phyloP scores from a whole-genome alignment of 2,329 filamentous ascomycete genomes.

The Tolypocladium endophyticum region DNA sequence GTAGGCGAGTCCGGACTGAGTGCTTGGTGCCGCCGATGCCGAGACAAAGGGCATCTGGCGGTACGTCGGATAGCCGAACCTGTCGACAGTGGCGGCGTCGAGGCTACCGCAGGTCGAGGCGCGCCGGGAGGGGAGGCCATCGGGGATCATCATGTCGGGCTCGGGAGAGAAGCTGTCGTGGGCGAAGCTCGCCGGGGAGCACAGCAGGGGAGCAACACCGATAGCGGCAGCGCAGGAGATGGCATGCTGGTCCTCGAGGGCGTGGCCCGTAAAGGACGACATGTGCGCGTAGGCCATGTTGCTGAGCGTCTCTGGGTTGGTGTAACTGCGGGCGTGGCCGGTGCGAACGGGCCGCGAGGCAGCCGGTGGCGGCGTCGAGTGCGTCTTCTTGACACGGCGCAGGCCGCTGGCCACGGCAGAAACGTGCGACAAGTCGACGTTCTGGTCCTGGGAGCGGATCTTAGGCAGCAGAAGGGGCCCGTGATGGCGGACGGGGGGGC shows the following conservation, averaged over 20 bases:
- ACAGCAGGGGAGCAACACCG: conserved; percentile 51
- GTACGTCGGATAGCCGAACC: conserved; percentile 78
- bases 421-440: conserved; percentile 37
- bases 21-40: conserved; percentile 8
- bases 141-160: neutral
- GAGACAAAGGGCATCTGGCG: conserved; percentile 52
- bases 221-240: conserved; percentile 14
- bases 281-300: conserved; percentile 23
- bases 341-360: conserved; percentile 24
- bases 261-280: conserved; percentile 22
- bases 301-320: conserved; percentile 47
- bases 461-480: conserved; percentile 75
- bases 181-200: conserved; percentile 52
- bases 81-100: conserved; percentile 54
- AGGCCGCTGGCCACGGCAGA: conserved; percentile 2
- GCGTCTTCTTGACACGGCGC: conserved; percentile 11
- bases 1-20: conserved; percentile 30
- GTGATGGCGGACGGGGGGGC: conserved; percentile 65
- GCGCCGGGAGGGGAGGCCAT: conserved; percentile 32
- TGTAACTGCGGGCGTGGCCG: conserved; percentile 47
- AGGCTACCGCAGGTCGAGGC: conserved; percentile 54
- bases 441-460: conserved; percentile 76
- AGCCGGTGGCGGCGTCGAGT: conserved; percentile 10
- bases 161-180: conserved; percentile 20
- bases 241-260: conserved; percentile 10